Evolutionary conservation across 1,284 basidiomycete species (phyloP).

Genomic region (Dichomitus squalens): DNA sequence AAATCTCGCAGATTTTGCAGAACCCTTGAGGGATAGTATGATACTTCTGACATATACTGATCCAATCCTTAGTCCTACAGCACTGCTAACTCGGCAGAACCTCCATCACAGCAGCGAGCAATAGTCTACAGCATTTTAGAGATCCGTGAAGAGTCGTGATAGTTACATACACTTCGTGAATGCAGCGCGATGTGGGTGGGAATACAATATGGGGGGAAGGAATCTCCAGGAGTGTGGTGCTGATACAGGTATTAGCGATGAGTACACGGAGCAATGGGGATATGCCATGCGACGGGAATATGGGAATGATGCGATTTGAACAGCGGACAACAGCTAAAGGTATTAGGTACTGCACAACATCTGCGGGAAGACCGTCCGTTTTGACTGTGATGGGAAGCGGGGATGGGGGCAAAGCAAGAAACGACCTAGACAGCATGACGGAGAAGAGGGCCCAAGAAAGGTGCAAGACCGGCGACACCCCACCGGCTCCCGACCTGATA

Average conservation of each 20-base stretch:
- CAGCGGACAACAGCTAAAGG: neutral
- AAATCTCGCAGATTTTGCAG: too few species aligned
- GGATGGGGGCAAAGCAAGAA: neutral
- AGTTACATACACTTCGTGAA: constrained; percentile 2
- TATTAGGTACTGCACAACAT: neutral
- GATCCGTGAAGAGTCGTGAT: neutral
- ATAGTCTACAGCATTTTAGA: neutral
- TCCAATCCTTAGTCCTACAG: too few species aligned
- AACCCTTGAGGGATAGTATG: too few species aligned
- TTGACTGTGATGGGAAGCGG: neutral
- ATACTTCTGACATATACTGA: too few species aligned
- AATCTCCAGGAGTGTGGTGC: neutral
- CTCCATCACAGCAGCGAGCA: too few species aligned
- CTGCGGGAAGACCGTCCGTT: neutral
- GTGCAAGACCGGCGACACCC: neutral
- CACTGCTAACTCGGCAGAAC: too few species aligned
- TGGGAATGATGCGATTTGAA: neutral
- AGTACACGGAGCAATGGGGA: neutral
- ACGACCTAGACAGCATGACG: neutral
- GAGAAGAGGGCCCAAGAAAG: neutral
- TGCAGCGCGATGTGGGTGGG: neutral
- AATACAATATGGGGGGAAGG: neutral
- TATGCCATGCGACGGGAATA: neutral
- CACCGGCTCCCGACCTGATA: neutral
- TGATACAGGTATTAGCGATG: constrained; percentile 1